These are phyloP conservation scores for Aspergillus tanneri DNA, from an alignment of 2,329 filamentous ascomycete genomes.

Conservation along the genomic window DNA sequence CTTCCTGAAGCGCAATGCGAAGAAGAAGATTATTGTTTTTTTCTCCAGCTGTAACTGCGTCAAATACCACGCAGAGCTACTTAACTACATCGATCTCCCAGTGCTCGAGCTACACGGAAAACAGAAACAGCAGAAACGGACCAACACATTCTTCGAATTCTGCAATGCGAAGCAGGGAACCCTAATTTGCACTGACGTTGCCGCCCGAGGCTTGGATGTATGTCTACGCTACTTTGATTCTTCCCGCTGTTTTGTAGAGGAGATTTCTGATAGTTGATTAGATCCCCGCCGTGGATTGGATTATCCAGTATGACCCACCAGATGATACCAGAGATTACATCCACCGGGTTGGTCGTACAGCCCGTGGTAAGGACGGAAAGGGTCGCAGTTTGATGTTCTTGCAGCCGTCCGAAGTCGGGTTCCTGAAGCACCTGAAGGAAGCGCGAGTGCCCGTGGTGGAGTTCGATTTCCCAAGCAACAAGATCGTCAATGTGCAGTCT, in stretches of 20 bases:
- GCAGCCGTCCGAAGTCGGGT: constrained; percentile 87
- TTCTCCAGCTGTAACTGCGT: constrained; percentile 90
- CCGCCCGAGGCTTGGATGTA: constrained; percentile 86
- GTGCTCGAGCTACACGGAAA: constrained; percentile 88
- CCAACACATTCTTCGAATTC: constrained; percentile 98
- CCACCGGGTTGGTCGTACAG: constrained; percentile 93
- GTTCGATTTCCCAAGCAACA: constrained; percentile 90
- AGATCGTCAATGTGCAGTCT: constrained; percentile 85
- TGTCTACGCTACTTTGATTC: constrained; percentile 28
- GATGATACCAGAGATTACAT: constrained; percentile 91
- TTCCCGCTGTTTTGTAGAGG: background rate
- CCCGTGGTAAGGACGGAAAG: constrained; percentile 76
- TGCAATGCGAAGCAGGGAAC: constrained; percentile 80
- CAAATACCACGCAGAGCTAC: constrained; percentile 90
- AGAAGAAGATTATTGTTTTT: constrained; percentile 98
- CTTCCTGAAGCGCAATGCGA: constrained; percentile 85
- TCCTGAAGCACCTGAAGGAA: constrained; percentile 86
- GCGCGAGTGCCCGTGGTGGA: constrained; percentile 91
- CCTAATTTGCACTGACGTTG: constrained; percentile 94
- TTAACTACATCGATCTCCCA: constrained; percentile 96
- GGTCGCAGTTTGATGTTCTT: constrained; percentile 91
- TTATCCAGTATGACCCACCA: constrained; percentile 91
- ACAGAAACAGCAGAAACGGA: constrained; percentile 98
- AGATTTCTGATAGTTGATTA: constrained; percentile 33
- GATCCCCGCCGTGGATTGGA: constrained; percentile 95